Evolutionary conservation across 208 protist genomes (phyloP).

Genomic region (Phytomonas sp.): DNA sequence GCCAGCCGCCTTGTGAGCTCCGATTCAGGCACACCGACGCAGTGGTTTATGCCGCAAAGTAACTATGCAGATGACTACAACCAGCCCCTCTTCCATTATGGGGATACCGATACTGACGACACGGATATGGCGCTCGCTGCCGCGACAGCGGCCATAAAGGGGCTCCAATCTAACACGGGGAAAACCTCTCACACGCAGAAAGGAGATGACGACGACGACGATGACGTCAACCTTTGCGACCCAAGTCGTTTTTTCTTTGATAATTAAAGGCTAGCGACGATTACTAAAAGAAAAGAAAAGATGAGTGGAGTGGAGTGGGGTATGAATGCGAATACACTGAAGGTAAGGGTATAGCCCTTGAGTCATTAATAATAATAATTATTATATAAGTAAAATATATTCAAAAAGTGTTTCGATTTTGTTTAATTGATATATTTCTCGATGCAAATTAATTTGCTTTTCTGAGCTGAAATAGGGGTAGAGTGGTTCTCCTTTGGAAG

Average conservation of each 20-base stretch:
- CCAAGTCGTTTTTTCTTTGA: background rate
- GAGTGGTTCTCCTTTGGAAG: too few species aligned
- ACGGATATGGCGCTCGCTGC: conserved; percentile 17
- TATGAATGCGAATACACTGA: background rate
- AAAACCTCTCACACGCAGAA: conserved; percentile 12
- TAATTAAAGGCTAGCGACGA: background rate
- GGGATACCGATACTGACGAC: conserved; percentile 25
- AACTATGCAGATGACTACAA: conserved; percentile 4
- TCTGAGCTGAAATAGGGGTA: too few species aligned
- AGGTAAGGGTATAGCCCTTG: too few species aligned
- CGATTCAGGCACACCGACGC: background rate
- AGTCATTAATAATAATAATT: too few species aligned
- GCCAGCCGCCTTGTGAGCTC: background rate
- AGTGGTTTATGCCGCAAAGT: background rate
- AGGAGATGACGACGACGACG: conserved; percentile 19
- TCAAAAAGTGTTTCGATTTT: too few species aligned
- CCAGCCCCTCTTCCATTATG: conserved; percentile 18
- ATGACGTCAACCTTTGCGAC: conserved; percentile 5
- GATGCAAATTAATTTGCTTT: too few species aligned
- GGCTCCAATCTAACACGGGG: conserved; percentile 15
- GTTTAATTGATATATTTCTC: too few species aligned
- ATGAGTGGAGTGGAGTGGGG: too few species aligned
- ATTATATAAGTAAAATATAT: too few species aligned
- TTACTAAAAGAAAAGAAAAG: background rate
- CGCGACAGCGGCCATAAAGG: conserved; percentile 21